Evolutionary conservation across 2,329 filamentous ascomycete genomes (phyloP).

Genomic region (Sphaerostilbella broomeana): DNA sequence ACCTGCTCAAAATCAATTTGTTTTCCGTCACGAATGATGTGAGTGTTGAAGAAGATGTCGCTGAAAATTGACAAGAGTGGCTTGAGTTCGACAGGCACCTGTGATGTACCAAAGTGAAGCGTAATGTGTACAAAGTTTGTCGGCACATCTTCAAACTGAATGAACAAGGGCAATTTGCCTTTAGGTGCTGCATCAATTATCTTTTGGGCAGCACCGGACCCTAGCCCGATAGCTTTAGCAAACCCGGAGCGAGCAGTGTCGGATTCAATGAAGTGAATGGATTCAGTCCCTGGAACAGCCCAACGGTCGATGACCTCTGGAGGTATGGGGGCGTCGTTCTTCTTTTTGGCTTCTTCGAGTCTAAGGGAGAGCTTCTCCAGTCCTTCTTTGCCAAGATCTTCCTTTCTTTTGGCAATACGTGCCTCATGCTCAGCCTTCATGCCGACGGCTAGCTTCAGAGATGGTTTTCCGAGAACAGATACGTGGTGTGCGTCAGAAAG

Average conservation of each 20-base stretch:
- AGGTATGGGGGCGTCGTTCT: conserved; percentile 85
- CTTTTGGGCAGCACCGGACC: conserved; percentile 64
- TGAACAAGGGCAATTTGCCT: conserved; percentile 66
- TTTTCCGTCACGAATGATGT: conserved; percentile 69
- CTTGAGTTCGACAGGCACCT: conserved; percentile 73
- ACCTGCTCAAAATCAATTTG: conserved; percentile 84
- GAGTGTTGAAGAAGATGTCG: conserved; percentile 92
- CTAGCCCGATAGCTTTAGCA: conserved; percentile 63
- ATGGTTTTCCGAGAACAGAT: conserved; percentile 83
- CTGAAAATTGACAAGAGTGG: conserved; percentile 79
- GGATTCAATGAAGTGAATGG: conserved; percentile 91
- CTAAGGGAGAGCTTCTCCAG: conserved; percentile 66
- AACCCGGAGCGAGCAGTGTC: conserved; percentile 75
- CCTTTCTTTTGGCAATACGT: conserved; percentile 70
- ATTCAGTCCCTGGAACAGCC: conserved; percentile 75
- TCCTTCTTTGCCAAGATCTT: conserved; percentile 74
- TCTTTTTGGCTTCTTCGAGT: conserved; percentile 75
- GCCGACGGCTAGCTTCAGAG: conserved; percentile 68
- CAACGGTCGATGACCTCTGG: conserved; percentile 73
- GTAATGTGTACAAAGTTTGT: conserved; percentile 88
- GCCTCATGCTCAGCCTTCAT: conserved; percentile 76
- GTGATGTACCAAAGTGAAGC: conserved; percentile 70
- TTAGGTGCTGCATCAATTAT: conserved; percentile 62
- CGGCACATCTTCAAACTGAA: conserved; percentile 94
- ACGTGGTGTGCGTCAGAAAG: conserved; percentile 79